These are phyloP conservation scores for Rachicladosporium sp. DNA, from an alignment of 2,329 filamentous ascomycete genomes.

Conservation along the genomic window DNA sequence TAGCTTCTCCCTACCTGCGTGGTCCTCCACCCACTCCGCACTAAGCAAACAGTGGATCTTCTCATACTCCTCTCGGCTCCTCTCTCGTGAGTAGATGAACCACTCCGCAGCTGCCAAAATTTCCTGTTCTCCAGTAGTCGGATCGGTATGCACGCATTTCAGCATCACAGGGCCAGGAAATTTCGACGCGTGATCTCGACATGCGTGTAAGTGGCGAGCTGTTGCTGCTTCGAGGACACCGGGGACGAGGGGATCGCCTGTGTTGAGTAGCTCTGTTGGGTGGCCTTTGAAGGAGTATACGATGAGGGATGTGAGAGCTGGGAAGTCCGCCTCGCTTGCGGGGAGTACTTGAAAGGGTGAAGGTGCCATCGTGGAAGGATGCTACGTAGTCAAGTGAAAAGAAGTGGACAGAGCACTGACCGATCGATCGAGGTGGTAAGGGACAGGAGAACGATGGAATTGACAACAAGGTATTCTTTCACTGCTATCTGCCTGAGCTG, in stretches of 20 bases:
- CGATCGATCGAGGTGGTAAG: too few relatives aligned
- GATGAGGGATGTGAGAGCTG: constrained; percentile 12
- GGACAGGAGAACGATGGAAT: too few relatives aligned
- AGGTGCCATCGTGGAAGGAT: too few relatives aligned
- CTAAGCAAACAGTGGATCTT: constrained; percentile 8
- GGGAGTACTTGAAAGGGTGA: too few relatives aligned
- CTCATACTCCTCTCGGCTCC: constrained; percentile 7
- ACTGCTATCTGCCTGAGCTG: too few relatives aligned
- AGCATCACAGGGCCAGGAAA: constrained; percentile 7
- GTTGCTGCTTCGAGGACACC: constrained; percentile 7
- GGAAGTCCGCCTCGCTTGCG: constrained; percentile 13
- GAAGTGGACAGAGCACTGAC: too few relatives aligned
- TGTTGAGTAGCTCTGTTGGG: constrained; percentile 5
- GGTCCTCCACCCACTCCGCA: constrained; percentile 9
- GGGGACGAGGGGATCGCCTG: constrained; percentile 11
- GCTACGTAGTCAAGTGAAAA: too few relatives aligned
- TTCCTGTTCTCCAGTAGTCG: constrained; percentile 7
- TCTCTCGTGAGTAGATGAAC: constrained; percentile 10
- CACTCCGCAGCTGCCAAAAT: constrained; percentile 15
- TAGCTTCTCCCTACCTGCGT: constrained; percentile 3
- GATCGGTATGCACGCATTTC: constrained; percentile 13
- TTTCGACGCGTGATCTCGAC: constrained; percentile 10
- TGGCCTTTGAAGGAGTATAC: constrained; percentile 9
- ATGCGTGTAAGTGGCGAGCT: constrained; percentile 11
- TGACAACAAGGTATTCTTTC: too few relatives aligned